Evolutionary conservation across 805 yeast genomes (phyloP), one percentile per base, ranked within the genome.

Genomic region (Maudiozyma pseudohumilis): DNA sequence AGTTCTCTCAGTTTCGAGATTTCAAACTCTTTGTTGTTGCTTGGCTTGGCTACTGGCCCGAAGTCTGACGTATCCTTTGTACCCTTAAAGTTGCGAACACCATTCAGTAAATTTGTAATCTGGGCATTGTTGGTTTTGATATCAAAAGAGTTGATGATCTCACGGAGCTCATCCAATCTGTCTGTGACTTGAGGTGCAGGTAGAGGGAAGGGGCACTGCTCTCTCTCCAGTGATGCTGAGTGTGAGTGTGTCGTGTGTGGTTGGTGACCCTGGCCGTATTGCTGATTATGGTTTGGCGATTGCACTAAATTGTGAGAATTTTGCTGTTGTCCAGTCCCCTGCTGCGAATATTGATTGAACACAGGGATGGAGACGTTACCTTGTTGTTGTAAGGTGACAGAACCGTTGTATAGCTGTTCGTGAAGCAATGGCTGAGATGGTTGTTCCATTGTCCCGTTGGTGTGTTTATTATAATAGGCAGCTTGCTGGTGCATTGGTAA

Each of bases 1-100:
- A 87, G 69, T 52, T 92, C 98, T 39, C 97, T 69, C 40, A 89
- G 65, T 45, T 77, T 82, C 4, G 96, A 89, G 0, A 95, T 83
- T 58, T 87, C 96, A 60, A 83, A 87, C 38, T 75, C 78, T 44
- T 94, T 74, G 12, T 43, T 65, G 2, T 76, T 63, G 18, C 72
- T 62, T 22, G 88, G 79, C 39, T 80, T 87, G 0, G 95, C 94
- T 21, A 84, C 65, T 6, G 88, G 80, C 3, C 88, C 89, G 50
- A 77, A 72, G 48, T 73, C 72, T 15, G 68, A 63, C 3, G 55
- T 55, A 33, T 59, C 58, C 38, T 70, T 68, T 39, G 72, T 68
- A 6, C 70, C 71, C 11, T 65, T 58, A 43, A 73, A 76, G 7
- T 49, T 44, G 26, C 64, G 35, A 2, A 77, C 69, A 23, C 62